phyloP scores from a whole-genome alignment of 164 flowering plant genomes.

The Aristolochia fimbriata region DNA sequence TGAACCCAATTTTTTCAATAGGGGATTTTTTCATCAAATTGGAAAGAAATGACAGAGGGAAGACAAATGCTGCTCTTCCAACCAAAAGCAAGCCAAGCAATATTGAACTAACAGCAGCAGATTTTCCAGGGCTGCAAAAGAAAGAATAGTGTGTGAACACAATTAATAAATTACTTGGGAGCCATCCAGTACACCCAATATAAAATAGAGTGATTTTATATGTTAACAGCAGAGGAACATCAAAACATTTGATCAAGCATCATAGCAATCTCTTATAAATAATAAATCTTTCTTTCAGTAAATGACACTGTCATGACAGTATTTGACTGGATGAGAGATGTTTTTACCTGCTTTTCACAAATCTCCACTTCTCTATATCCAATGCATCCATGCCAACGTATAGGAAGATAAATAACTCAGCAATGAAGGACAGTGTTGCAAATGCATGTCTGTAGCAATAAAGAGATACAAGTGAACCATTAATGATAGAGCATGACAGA shows the following conservation, averaged over 20 bases:
- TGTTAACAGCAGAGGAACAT: no score
- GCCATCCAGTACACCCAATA: neutral
- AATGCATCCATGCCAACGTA: conserved; percentile 97
- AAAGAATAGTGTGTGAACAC: neutral
- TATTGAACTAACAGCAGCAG: conserved; percentile 32
- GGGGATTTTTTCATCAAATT: conserved; percentile 24
- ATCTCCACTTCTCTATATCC: conserved; percentile 66
- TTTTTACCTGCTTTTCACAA: conserved; percentile 29
- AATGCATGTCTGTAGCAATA: conserved; percentile 62
- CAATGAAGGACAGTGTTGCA: conserved; percentile 79
- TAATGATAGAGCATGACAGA: conserved; percentile 19
- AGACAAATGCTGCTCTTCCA: conserved; percentile 49
- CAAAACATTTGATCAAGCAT: no score
- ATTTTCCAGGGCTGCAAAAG: conserved; percentile 31
- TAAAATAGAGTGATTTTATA: no score
- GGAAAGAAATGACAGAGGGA: conserved; percentile 32
- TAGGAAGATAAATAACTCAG: conserved; percentile 83
- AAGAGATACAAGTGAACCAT: neutral
- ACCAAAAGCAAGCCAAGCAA: conserved; percentile 29
- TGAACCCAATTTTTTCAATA: conserved; percentile 24
- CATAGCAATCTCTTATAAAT: no score
- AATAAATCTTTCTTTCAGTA: no score
- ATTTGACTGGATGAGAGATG: neutral
- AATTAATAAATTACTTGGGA: neutral
- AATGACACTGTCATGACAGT: no score